These are phyloP conservation scores for Plasmopara halstedii DNA, from an alignment of 352 stramenopile genomes.

Conservation along the genomic window DNA sequence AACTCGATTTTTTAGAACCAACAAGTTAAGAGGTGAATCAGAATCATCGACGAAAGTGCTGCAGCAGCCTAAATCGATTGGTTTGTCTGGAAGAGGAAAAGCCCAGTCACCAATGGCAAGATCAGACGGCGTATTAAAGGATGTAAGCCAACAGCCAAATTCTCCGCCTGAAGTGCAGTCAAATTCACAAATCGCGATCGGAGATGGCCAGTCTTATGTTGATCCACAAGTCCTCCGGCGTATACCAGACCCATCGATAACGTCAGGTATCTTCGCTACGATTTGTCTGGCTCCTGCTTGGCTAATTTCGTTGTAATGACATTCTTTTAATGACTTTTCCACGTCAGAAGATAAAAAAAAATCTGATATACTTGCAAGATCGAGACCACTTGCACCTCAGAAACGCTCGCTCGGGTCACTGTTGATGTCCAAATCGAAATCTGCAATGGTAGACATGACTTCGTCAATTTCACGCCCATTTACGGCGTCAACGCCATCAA, in stretches of 20 bases:
- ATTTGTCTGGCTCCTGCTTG: constrained; percentile 1
- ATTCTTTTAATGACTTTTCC: constrained; percentile 2
- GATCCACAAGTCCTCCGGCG: constrained; percentile 55
- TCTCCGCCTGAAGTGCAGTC: constrained; percentile 4
- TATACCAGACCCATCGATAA: constrained; percentile 1
- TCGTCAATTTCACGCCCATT: constrained; percentile 66
- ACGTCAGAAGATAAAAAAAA: constrained; percentile 8
- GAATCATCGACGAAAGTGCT: constrained; percentile 22
- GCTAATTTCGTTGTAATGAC: constrained; percentile 2
- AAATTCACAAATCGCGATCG: constrained; percentile 40
- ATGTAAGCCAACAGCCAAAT: constrained; percentile 6
- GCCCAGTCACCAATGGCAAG: constrained; percentile 11
- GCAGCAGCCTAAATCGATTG: constrained; percentile 33
- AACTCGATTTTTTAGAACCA: constrained; percentile 76
- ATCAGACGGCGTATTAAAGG: constrained; percentile 16
- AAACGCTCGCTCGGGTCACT: constrained; percentile 50
- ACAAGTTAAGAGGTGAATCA: constrained; percentile 37
- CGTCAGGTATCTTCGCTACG: constrained; percentile 13
- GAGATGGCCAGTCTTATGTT: constrained; percentile 77
- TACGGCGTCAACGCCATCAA: constrained; percentile 25
- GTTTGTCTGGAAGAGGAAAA: constrained; percentile 24
- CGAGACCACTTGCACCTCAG: constrained; percentile 11
- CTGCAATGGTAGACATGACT: constrained; percentile 52
- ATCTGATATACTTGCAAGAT: neutral
- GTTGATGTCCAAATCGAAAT: constrained; percentile 41